These are phyloP conservation scores for Andrographis paniculata DNA, from an alignment of 305 asterid species.

Conservation along the genomic window DNA sequence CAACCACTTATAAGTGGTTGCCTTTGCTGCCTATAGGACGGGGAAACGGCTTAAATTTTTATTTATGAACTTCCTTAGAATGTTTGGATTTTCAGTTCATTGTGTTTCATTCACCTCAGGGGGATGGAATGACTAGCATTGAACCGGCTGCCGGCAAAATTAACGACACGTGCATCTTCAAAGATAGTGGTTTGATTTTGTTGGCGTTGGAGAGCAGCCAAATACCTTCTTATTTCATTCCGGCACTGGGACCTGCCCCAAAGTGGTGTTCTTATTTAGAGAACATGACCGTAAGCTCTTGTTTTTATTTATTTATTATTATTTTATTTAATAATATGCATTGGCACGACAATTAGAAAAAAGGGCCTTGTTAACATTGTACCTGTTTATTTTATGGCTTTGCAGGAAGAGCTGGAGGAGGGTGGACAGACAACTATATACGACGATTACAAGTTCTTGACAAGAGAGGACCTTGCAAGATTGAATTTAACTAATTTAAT, in stretches of 20 bases:
- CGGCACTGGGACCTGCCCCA: slow-evolving; percentile 97
- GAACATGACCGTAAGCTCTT: slow-evolving; percentile 55
- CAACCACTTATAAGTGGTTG: background rate
- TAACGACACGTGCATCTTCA: slow-evolving; percentile 75
- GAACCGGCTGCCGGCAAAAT: slow-evolving; percentile 80
- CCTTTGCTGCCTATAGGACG: slow-evolving; percentile 9
- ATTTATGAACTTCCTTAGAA: slow-evolving; percentile 3
- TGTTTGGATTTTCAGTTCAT: slow-evolving; percentile 14
- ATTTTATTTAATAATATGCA: too few relatives aligned
- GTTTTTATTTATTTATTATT: too few relatives aligned
- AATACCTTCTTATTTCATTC: slow-evolving; percentile 88
- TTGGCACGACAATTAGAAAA: slow-evolving; percentile 7
- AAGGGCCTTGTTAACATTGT: too few relatives aligned
- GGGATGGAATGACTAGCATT: slow-evolving; percentile 91
- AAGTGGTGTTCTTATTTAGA: slow-evolving; percentile 91
- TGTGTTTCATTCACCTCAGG: slow-evolving; percentile 45
- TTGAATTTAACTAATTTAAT: slow-evolving; percentile 68
- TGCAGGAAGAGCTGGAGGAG: slow-evolving; percentile 96
- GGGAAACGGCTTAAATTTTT: background rate
- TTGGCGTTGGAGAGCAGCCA: slow-evolving; percentile 87
- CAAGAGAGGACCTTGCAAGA: slow-evolving; percentile 72
- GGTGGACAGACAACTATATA: slow-evolving; percentile 69
- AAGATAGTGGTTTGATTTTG: slow-evolving; percentile 70
- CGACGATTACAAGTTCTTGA: slow-evolving; percentile 86
- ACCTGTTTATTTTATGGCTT: slow-evolving; percentile 19